A percentile compares a stretch with the other conserved stretches of the same genome.
phyloP scores from a whole-genome alignment of 306 rosid species.

The Alnus glutinosa region DNA sequence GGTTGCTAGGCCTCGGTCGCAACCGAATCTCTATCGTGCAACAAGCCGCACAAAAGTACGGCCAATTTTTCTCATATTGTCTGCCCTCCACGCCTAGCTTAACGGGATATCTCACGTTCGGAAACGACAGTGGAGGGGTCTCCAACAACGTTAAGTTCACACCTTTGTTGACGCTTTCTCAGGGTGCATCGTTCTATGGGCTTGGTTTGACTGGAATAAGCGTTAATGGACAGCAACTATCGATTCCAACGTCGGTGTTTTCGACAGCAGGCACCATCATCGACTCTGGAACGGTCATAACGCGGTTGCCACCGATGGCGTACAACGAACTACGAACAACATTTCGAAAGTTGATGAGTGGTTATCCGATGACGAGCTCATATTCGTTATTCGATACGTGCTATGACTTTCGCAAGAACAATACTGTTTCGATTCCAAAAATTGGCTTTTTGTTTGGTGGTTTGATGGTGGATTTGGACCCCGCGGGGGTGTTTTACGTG shows the following conservation, averaged over 20 bases:
- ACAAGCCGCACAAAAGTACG: constrained; percentile 56
- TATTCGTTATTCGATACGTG: constrained; percentile 65
- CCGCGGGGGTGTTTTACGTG: too few species aligned
- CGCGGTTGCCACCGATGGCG: constrained; percentile 60
- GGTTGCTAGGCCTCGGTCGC: constrained; percentile 81
- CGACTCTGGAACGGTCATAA: constrained; percentile 78
- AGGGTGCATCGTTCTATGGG: constrained; percentile 45
- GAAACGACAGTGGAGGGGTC: constrained; percentile 1
- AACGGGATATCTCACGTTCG: constrained; percentile 55
- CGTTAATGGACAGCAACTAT: constrained; percentile 37
- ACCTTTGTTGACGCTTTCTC: constrained; percentile 34
- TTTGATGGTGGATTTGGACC: too few species aligned
- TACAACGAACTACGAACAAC: constrained; percentile 38
- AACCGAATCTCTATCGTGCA: constrained; percentile 58
- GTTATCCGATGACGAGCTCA: constrained; percentile 30
- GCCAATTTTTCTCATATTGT: constrained; percentile 64
- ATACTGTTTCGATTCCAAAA: constrained; percentile 31
- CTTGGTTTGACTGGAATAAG: constrained; percentile 40
- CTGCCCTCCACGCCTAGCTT: constrained; percentile 60
- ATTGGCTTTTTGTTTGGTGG: constrained; percentile 41
- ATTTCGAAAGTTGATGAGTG: constrained; percentile 43
- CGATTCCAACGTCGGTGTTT: constrained; percentile 42
- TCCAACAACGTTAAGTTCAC: constrained; percentile 44
- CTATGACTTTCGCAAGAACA: constrained; percentile 43
- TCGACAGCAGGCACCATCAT: constrained; percentile 51